These are phyloP conservation scores for Podaxis sp. DNA, from an alignment of 768 basidiomycete genomes.

Conservation along the genomic window DNA sequence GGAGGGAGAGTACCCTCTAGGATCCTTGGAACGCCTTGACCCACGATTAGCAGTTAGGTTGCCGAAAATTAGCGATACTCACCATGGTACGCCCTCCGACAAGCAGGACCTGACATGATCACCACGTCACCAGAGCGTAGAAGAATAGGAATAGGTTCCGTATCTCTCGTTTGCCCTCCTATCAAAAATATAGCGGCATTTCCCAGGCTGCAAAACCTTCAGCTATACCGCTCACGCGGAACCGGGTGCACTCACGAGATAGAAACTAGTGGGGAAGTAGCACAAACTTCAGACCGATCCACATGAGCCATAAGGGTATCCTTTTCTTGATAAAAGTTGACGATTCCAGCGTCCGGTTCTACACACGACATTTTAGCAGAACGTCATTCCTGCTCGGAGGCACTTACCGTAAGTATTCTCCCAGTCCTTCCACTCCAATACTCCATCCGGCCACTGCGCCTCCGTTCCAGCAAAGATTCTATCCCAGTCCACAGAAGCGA, in stretches of 20 bases:
- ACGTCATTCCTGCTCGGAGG: background rate
- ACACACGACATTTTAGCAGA: background rate
- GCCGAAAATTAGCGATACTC: background rate
- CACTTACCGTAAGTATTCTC: constrained; percentile 68
- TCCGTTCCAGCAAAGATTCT: constrained; percentile 47
- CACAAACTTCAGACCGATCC: constrained; percentile 94
- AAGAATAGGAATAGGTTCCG: constrained; percentile 75
- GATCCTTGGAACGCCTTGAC: constrained; percentile 72
- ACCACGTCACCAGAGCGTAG: constrained; percentile 90
- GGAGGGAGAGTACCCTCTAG: constrained; percentile 76
- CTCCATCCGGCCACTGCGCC: constrained; percentile 50
- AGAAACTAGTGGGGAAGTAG: constrained; percentile 89
- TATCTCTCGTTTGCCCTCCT: constrained; percentile 77
- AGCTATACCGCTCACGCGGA: background rate
- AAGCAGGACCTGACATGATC: constrained; percentile 87
- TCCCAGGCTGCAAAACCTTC: constrained; percentile 59
- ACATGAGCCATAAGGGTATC: constrained; percentile 97
- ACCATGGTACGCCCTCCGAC: constrained; percentile 87
- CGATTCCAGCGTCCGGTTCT: constrained; percentile 96
- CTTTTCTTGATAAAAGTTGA: constrained; percentile 92
- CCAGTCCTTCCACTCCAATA: constrained; percentile 75
- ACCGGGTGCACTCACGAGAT: constrained; percentile 65
- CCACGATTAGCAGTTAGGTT: background rate
- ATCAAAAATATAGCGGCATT: constrained; percentile 89
- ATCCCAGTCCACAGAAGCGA: constrained; percentile 67